Base-by-base conservation (phyloP, 2,329 filamentous ascomycete genomes). In the Pestalotiopsis sp. region DNA sequence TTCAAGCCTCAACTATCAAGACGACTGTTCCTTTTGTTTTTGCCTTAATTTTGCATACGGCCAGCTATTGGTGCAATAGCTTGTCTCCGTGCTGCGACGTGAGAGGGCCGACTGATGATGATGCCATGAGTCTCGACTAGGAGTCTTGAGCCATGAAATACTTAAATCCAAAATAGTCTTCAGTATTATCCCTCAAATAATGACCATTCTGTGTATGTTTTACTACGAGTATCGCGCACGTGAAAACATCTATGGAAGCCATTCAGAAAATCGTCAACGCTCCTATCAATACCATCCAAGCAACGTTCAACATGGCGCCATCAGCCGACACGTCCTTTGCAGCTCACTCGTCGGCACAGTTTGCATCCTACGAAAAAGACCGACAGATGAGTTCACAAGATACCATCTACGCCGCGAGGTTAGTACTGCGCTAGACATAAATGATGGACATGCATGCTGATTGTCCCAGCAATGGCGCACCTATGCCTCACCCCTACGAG, bases 351-450 rank as follows among this genome's bases (percentile, higher is more conserved):
- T 78, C 77, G 62, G 77, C 74, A 66, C 81, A 78, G 70, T 79
- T 80, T 75, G 75, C 75, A 7, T 77, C 78, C 1, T 84, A 80
- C 67, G 79, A 83, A 66, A 74, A 81, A 65, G 83, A 85, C 70
- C 79, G 83, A 31, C 73, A 78, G 49, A 74, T 76, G 9, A 71
- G 78, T 0, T 84, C 82, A 5, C 78, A 79, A 56, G 79, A 84
- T 23, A 74, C 77, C 14, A 69, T 86, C 14, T 91, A 91, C 77
- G 82, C 85, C 38, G 86, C 87, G 58, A 85, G 83, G 78, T 90
- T 88, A 76, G 86, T 86, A 67, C 82, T 36, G 38, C 14, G 17
- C 38, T 25, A 20, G 61, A 2, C 31, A 17, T 4, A 45, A 38
- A 3, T 23, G 5, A 27, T n/a, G 11, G 31, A 27, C 11, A 9